Evolutionary conservation across 331 rosid genomes (phyloP).

Genomic region (Malus hybrid): DNA sequence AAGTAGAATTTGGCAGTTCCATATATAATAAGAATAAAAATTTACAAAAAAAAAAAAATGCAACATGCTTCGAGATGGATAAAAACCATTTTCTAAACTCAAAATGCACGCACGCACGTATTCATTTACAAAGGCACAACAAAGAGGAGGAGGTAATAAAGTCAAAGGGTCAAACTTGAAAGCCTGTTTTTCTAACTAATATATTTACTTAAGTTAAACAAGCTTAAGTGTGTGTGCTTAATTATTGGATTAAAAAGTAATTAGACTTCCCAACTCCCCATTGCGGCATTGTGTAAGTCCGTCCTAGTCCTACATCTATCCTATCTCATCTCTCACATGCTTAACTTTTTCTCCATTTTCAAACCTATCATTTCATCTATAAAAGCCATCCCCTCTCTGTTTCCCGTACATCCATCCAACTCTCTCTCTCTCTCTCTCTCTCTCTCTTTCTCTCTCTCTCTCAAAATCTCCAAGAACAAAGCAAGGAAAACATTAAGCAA

Average conservation of each 20-base stretch:
- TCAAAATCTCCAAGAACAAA: background rate
- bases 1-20: background rate
- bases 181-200: constrained; percentile 18
- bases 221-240: constrained; percentile 14
- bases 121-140: constrained; percentile 17
- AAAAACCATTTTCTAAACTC: background rate
- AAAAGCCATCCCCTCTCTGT: constrained; percentile 35
- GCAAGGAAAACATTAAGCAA: background rate
- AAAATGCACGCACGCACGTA: constrained; percentile 9
- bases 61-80: too few species aligned
- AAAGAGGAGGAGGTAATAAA: constrained; percentile 15
- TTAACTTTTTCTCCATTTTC: constrained; percentile 21
- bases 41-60: too few species aligned
- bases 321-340: constrained; percentile 5
- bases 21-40: background rate
- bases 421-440: background rate
- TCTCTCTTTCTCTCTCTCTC: constrained; percentile 2
- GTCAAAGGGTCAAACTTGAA: constrained; percentile 56
- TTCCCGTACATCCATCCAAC: constrained; percentile 37
- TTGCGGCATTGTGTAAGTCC: background rate
- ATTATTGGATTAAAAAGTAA: background rate
- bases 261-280: background rate
- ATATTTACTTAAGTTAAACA: constrained; percentile 8
- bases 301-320: background rate
- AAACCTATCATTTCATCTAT: constrained; percentile 32